Conservation (phyloP, 225 moss, liverwort and hornwort genomes). For the Neckera pumila region DNA sequence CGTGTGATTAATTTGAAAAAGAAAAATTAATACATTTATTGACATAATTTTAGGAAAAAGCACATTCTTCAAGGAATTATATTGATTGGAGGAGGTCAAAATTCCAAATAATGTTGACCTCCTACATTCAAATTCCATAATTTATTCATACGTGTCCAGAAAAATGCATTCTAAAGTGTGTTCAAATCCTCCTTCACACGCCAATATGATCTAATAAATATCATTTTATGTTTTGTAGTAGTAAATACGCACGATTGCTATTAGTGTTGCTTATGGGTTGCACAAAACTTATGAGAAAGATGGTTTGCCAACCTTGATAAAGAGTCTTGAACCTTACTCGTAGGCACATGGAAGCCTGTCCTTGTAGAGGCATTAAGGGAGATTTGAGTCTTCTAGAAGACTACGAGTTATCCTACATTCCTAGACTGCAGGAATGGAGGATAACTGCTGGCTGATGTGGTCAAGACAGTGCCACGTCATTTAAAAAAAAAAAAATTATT, state of each 20-base stretch:
- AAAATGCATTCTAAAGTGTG: no score
- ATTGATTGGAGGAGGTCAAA: no score
- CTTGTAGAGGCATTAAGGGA: not conserved
- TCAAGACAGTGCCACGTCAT: no score
- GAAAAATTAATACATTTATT: not conserved
- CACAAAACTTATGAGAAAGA: not conserved
- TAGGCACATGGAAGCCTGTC: not conserved
- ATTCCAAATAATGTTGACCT: no score
- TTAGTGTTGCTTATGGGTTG: not conserved
- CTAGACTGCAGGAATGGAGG: no score
- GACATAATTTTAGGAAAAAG: not conserved
- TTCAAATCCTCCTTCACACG: fast-evolving
- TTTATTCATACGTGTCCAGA: not conserved
- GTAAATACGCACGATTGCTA: not conserved
- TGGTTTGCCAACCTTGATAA: not conserved
- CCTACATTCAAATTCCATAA: not conserved
- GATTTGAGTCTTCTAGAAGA: no score
- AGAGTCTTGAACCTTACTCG: not conserved
- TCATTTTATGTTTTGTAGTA: not conserved
- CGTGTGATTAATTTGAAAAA: not conserved
- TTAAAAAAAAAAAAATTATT: no score
- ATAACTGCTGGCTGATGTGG: no score
- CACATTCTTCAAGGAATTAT: not conserved
- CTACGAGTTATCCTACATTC: no score
- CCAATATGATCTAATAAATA: not conserved